Conservation (phyloP, 805 yeast species). For the Wickerhamiella galacta region DNA sequence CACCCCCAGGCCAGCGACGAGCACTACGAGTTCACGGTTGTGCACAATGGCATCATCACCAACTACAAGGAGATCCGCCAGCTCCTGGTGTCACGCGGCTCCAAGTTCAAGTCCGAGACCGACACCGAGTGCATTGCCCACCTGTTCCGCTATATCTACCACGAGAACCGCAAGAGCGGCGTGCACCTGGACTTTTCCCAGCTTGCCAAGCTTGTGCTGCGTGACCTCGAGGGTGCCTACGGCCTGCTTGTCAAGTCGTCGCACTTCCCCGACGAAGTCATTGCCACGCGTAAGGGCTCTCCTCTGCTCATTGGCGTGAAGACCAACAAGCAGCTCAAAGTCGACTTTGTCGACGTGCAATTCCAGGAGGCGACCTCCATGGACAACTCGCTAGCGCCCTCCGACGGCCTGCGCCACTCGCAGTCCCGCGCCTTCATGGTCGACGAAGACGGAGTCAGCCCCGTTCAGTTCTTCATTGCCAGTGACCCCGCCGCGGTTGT, state of each 20-base stretch:
- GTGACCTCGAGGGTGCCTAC: slow-evolving; percentile 93
- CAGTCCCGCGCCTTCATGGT: slow-evolving; percentile 93
- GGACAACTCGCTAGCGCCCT: slow-evolving; percentile 25
- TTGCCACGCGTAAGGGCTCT: slow-evolving; percentile 96
- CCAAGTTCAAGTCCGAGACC: slow-evolving; percentile 74
- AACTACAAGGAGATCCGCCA: slow-evolving; percentile 85
- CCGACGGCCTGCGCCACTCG: slow-evolving; percentile 61
- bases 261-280: slow-evolving; percentile 88
- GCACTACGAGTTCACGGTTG: slow-evolving; percentile 69
- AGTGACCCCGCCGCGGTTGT: slow-evolving; percentile 95
- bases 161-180: slow-evolving; percentile 53
- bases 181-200: slow-evolving; percentile 61
- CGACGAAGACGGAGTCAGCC: slow-evolving; percentile 91
- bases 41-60: slow-evolving; percentile 96
- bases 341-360: slow-evolving; percentile 96
- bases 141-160: slow-evolving; percentile 79
- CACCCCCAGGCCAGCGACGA: slow-evolving; percentile 92
- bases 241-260: slow-evolving; percentile 84
- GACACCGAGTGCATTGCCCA: slow-evolving; percentile 98
- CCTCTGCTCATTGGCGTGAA: slow-evolving; percentile 91
- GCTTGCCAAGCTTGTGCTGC: slow-evolving; percentile 78
- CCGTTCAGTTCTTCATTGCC: slow-evolving; percentile 88
- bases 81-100: slow-evolving; percentile 64
- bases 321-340: slow-evolving; percentile 86
- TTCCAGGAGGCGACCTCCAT: slow-evolving; percentile 46